Evolutionary conservation across 805 yeast species (phyloP), one percentile per base, ranked within the genome.

Genomic region (Saturnispora mendoncae): DNA sequence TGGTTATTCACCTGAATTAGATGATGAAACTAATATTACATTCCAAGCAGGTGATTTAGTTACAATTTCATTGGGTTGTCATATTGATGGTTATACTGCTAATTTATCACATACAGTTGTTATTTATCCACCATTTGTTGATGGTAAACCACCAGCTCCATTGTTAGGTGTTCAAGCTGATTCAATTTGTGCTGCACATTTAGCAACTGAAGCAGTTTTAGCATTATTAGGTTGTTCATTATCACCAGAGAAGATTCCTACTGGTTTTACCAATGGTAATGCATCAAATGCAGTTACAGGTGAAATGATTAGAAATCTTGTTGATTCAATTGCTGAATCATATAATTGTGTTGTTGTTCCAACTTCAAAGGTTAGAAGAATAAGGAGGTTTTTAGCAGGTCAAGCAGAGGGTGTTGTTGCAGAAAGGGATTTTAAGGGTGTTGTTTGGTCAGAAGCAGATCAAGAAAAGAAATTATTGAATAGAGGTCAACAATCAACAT

Each of bases 11-110:
- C 98, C 98, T 32, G 96, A 87, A 61, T 60, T 82, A 39, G 87
- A 78, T 56, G 87, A 79, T 57, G 83, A 78, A 49, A 56, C 63
- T 6, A 68, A 68, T 25, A 52, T 68, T 45, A 60, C 62, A 40
- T 75, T 84, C 52, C 58, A 61, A 41, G 76, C 77, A 19, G 97
- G 97, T 38, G 97, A 92, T 60, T 70, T 88, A 36, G 85, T 85
- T 26, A 88, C 90, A 47, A 72, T 92, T 44, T 68, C 83, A 10
- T 69, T 90, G 23, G 98, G 97, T 37, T 88, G 82, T 45, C 97
- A 92, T 49, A 76, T 92, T 51, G 98, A 92, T 62, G 98, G 98
- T 42, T 92, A 88, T 66, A 84, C 97, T 10, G 78, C 95, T 2
- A 76, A 78, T 58, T 78, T 76, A 9, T 77, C 94, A 23, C 98